These are phyloP conservation scores for Nidularia pulvinata DNA, from an alignment of 768 basidiomycete species.

Conservation along the genomic window DNA sequence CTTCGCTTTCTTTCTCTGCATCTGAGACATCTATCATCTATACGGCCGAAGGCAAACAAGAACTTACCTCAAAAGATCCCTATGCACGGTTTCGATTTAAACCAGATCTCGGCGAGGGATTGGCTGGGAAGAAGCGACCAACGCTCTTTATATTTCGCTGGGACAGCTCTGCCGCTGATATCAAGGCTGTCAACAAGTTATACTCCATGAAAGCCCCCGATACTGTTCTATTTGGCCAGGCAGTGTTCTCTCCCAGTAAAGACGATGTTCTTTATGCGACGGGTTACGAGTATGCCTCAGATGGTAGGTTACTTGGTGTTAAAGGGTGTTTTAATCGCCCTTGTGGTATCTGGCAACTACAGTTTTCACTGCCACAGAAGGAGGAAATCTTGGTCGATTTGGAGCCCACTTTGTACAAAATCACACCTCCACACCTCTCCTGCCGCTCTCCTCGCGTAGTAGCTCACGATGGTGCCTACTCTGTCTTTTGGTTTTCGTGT, in stretches of 20 bases:
- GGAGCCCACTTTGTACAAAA: constrained; percentile 21
- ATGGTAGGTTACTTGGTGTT: constrained; percentile 59
- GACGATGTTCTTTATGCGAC: constrained; percentile 48
- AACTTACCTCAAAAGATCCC: constrained; percentile 22
- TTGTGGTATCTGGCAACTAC: constrained; percentile 53
- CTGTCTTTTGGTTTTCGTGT: constrained; percentile 55
- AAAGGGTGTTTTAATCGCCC: constrained; percentile 63
- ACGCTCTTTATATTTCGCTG: constrained; percentile 55
- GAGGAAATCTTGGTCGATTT: background rate
- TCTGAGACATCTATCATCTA: constrained; percentile 56
- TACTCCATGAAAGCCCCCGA: constrained; percentile 4
- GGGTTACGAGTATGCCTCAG: constrained; percentile 58
- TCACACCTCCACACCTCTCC: constrained; percentile 42
- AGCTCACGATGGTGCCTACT: constrained; percentile 11
- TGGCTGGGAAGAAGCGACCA: constrained; percentile 52
- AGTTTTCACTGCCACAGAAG: constrained; percentile 12
- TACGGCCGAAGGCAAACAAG: constrained; percentile 52
- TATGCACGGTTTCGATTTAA: constrained; percentile 50
- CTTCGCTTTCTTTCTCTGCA: constrained; percentile 51
- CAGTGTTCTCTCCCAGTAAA: constrained; percentile 41
- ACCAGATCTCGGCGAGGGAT: constrained; percentile 65
- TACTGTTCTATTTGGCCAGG: constrained; percentile 50
- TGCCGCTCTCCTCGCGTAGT: constrained; percentile 62
- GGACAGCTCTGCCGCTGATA: constrained; percentile 14
- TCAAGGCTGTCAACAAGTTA: background rate